Conservation (phyloP, 2,329 filamentous ascomycete genomes). For the Talaromyces sp. region DNA sequence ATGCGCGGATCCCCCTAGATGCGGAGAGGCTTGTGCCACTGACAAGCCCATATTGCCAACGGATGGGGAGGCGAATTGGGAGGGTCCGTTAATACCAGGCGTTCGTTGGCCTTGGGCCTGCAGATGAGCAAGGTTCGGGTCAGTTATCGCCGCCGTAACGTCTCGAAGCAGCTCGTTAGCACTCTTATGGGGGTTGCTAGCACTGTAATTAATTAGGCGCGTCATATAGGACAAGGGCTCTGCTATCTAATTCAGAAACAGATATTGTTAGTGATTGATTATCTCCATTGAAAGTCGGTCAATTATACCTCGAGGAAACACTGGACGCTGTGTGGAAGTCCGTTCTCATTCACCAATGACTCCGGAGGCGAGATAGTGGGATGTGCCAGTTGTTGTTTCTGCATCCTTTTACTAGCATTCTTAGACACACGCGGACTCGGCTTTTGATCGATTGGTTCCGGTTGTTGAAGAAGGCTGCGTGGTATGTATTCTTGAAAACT, state of each 20-base stretch:
- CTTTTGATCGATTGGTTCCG: conserved; percentile 50
- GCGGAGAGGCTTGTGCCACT: conserved; percentile 44
- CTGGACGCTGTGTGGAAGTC: conserved; percentile 53
- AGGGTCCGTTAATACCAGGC: conserved; percentile 43
- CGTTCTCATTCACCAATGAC: conserved; percentile 45
- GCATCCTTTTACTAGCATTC: conserved; percentile 47
- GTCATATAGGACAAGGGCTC: conserved; percentile 63
- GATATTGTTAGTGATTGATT: conserved; percentile 18
- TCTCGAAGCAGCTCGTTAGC: conserved; percentile 11
- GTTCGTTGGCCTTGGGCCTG: conserved; percentile 36
- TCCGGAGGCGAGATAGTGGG: conserved; percentile 42
- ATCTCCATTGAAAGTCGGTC: neutral
- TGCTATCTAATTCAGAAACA: conserved; percentile 46
- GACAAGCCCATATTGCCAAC: conserved; percentile 51
- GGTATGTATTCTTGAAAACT: conserved; percentile 80
- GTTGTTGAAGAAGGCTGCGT: conserved; percentile 51
- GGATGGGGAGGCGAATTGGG: conserved; percentile 55
- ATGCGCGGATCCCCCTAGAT: conserved; percentile 49
- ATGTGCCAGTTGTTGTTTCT: conserved; percentile 40
- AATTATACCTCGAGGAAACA: conserved; percentile 57
- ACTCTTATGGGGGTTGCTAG: conserved; percentile 9
- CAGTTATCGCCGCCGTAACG: conserved; percentile 7
- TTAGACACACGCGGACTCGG: conserved; percentile 57
- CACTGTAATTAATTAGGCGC: conserved; percentile 50
- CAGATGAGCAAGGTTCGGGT: conserved; percentile 31